phyloP scores from a whole-genome alignment of 2,329 filamentous ascomycete species.

The Stagonosporopsis tanaceti region DNA sequence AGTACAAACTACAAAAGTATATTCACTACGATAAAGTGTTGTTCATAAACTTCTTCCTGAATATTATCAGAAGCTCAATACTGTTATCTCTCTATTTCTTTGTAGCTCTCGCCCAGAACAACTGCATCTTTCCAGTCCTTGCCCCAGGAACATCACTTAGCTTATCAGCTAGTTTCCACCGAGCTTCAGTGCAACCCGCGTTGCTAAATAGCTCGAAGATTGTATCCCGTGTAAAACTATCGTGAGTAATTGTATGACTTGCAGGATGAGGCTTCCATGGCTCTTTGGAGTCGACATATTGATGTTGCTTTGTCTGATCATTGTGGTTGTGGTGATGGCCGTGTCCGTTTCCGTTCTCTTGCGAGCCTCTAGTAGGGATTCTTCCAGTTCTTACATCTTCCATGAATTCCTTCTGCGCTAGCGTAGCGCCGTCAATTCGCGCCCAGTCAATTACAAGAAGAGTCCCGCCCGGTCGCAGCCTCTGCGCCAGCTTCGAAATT shows the following conservation, averaged over 20 bases:
- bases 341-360: neutral
- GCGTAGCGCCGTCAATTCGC: neutral
- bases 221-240: neutral
- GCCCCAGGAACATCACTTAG: neutral
- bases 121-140: neutral
- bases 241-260: neutral
- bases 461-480: neutral
- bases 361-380: neutral
- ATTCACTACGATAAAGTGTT: too few species aligned
- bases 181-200: neutral
- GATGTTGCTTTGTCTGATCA: neutral
- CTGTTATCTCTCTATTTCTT: neutral
- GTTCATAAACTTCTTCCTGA: too few species aligned
- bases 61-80: neutral
- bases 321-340: neutral
- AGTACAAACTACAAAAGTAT: too few species aligned
- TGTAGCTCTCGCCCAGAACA: neutral
- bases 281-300: neutral
- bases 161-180: neutral
- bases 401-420: neutral
- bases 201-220: neutral
- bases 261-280: neutral
- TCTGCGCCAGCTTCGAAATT: neutral
- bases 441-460: neutral
- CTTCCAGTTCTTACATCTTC: neutral